A percentile compares a stretch with the other conserved stretches of the same genome.
Conservation (phyloP, 768 basidiomycete genomes). For the Boletus barrowsii region DNA sequence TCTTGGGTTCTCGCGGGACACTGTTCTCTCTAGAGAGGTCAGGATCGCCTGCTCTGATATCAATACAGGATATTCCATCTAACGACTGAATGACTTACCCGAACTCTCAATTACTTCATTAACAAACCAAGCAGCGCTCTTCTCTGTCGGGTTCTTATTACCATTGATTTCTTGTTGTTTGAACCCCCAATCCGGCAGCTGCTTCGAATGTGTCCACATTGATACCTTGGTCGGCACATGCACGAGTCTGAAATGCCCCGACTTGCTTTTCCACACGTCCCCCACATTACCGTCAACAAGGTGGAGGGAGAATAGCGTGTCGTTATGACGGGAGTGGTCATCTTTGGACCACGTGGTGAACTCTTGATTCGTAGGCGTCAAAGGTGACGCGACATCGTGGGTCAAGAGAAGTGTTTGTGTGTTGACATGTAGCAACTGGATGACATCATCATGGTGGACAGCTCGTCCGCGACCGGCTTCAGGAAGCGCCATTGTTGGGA, state of each 20-base stretch:
- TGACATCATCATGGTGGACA: constrained; percentile 83
- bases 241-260: constrained; percentile 86
- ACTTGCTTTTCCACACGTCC: constrained; percentile 90
- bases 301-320: constrained; percentile 82
- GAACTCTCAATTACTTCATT: constrained; percentile 77
- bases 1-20: constrained; percentile 66
- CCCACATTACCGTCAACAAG: constrained; percentile 74
- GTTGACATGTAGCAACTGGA: constrained; percentile 85
- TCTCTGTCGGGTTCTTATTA: constrained; percentile 85
- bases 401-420: constrained; percentile 84
- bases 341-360: constrained; percentile 90
- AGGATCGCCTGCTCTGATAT: constrained; percentile 52
- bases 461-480: constrained; percentile 91
- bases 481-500: constrained; percentile 93
- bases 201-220: constrained; percentile 86
- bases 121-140: constrained; percentile 83
- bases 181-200: constrained; percentile 95
- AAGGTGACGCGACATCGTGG: constrained; percentile 95
- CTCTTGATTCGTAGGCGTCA: constrained; percentile 98
- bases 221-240: constrained; percentile 89
- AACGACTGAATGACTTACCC: constrained; percentile 43
- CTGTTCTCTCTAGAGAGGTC: constrained; percentile 47
- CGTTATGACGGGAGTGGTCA: constrained; percentile 74
- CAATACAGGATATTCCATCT: constrained; percentile 1
- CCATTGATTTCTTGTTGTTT: constrained; percentile 98